Conservation (phyloP, 805 yeast species). For the Yamadazyma takamatsuzukensis region DNA sequence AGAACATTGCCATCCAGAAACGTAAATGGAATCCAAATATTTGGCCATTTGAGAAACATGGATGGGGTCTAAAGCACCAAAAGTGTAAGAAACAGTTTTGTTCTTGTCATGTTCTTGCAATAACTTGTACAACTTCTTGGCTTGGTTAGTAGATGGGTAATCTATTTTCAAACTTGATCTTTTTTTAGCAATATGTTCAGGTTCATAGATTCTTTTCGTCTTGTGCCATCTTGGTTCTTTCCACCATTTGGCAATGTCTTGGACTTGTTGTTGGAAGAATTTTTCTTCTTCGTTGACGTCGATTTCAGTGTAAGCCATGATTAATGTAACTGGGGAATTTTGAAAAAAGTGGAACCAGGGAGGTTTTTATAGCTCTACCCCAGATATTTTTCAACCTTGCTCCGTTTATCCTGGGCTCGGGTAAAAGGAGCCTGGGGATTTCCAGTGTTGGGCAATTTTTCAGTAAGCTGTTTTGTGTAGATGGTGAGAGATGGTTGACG, state of each 20-base stretch:
- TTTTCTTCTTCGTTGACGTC: slow-evolving; percentile 60
- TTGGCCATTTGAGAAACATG: slow-evolving; percentile 97
- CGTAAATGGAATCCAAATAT: slow-evolving; percentile 87
- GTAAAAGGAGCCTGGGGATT: slow-evolving; percentile 1
- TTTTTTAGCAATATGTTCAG: slow-evolving; percentile 86
- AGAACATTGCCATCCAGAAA: slow-evolving; percentile 98
- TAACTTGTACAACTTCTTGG: slow-evolving; percentile 73
- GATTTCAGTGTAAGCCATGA: slow-evolving; percentile 54
- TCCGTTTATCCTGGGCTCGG: slow-evolving; percentile 10
- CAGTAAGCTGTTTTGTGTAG: too few species aligned
- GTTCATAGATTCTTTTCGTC: slow-evolving; percentile 82
- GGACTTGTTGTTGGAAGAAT: slow-evolving; percentile 63
- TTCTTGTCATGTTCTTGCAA: slow-evolving; percentile 68
- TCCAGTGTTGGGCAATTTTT: slow-evolving; percentile 1
- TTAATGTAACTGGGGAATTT: slow-evolving; percentile 1
- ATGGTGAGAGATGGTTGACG: too few species aligned
- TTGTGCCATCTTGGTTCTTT: slow-evolving; percentile 84
- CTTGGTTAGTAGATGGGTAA: slow-evolving; percentile 75
- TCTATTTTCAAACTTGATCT: slow-evolving; percentile 74
- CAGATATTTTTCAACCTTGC: slow-evolving; percentile 5
- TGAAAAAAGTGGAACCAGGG: slow-evolving; percentile 3
- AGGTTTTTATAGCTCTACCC: slow-evolving; percentile 10
- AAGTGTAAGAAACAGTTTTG: slow-evolving; percentile 79
- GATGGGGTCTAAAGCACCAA: slow-evolving; percentile 94
- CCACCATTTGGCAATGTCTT: slow-evolving; percentile 88